Evolutionary conservation across 768 basidiomycete species (phyloP), one percentile per base, ranked within the genome.

Genomic region (Epithele typhae): DNA sequence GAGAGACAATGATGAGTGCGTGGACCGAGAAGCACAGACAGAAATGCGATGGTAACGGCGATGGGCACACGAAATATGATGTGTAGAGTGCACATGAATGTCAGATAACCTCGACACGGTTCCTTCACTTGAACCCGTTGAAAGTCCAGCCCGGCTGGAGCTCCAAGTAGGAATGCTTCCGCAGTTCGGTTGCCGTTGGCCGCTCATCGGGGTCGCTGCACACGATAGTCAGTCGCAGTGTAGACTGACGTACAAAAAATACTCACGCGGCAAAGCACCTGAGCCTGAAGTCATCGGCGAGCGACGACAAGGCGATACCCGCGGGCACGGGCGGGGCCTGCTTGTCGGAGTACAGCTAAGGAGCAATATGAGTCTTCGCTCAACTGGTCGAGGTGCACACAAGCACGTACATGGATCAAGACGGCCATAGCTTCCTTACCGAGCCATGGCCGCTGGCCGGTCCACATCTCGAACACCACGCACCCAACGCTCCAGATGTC

Each of bases 401-500:
- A 12, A 21, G 11, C 4, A 64, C 75, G 46, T 59, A 92, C 94
- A 77, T 94, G 91, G 67, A 90, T 88, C 84, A 99, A 90, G 49
- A 97, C 93, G 1, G 90, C 85, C 50, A 97, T 78, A 53, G 80
- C 81, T 65, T 94, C 90, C 55, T 94, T 87, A 23, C 89, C 86
- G 22, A 75, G 81, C 96, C 96, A 99, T 3, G 96, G 96, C 37
- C 94, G 73, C 61, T 82, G 79, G n/a, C 96, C 96, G 18, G 90
- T 88, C 85, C 92, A 95, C 96, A 99, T 99, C 66, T 99, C 96
- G 54, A 97, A 74, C 14, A 95, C 87, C n/a, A 98, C 90, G 69
- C 96, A 99, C 1, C 96, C 96, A 4, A 98, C 79, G 64, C 92
- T 93, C 96, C 96, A 99, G 54, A 99, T 95, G 62, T 99, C 96